A percentile compares a stretch with the other conserved stretches of the same genome.
Evolutionary conservation across 2,329 filamentous ascomycete species (phyloP).

Genomic region (Colletotrichum euphorbiae): DNA sequence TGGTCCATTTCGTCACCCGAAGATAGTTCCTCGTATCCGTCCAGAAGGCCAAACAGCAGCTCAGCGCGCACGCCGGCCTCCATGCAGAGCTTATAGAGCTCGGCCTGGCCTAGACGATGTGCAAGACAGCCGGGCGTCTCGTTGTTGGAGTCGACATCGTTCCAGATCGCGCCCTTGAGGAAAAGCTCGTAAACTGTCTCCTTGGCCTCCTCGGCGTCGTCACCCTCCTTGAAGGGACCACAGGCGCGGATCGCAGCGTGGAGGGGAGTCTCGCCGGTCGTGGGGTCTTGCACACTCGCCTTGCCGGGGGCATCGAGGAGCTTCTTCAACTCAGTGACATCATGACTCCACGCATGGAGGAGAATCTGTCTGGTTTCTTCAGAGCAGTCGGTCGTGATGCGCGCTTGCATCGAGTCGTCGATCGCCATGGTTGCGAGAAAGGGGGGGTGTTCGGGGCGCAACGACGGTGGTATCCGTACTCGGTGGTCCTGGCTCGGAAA

Average conservation of each 20-base stretch:
- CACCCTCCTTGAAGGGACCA: constrained; percentile 55
- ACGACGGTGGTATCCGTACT: not conserved
- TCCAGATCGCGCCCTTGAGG: constrained; percentile 94
- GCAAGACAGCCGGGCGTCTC: constrained; percentile 95
- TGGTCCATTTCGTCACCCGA: constrained; percentile 63
- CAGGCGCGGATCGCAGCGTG: constrained; percentile 90
- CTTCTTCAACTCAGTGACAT: constrained; percentile 74
- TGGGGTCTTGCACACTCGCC: constrained; percentile 84
- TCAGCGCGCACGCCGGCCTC: constrained; percentile 93
- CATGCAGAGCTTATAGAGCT: constrained; percentile 85
- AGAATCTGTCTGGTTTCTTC: constrained; percentile 63
- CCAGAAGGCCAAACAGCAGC: constrained; percentile 83
- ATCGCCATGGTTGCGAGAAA: constrained; percentile 45
- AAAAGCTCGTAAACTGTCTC: constrained; percentile 81
- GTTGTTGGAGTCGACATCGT: constrained; percentile 86
- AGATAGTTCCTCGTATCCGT: constrained; percentile 80
- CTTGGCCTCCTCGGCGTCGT: constrained; percentile 69
- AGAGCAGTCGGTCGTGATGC: constrained; percentile 66
- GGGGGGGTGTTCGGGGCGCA: not conserved
- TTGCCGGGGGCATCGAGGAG: constrained; percentile 73
- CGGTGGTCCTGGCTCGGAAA: not conserved
- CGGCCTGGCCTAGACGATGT: constrained; percentile 71
- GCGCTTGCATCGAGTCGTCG: constrained; percentile 63
- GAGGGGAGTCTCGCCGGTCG: constrained; percentile 87
- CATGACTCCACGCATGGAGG: constrained; percentile 66